These are phyloP conservation scores for Penicillium hesseltinei DNA, from an alignment of 2,329 filamentous ascomycete genomes.

Conservation along the genomic window DNA sequence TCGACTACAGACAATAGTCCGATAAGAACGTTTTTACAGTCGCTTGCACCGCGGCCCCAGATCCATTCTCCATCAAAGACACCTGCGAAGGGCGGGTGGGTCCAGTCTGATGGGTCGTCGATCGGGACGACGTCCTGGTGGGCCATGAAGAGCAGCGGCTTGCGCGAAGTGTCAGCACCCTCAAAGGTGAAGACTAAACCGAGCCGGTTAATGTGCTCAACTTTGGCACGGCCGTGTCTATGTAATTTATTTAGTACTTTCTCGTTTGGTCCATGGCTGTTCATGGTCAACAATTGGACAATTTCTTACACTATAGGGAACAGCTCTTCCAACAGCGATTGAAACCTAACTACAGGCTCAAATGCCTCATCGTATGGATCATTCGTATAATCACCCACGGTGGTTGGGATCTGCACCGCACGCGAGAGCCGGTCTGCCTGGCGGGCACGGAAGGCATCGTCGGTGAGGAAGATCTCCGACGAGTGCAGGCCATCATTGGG, in stretches of 20 bases:
- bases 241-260: constrained; percentile 16
- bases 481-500: constrained; percentile 32
- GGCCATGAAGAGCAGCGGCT: constrained; percentile 54
- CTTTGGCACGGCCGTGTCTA: constrained; percentile 40
- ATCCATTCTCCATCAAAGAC: constrained; percentile 55
- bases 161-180: constrained; percentile 54
- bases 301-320: constrained; percentile 51
- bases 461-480: constrained; percentile 29
- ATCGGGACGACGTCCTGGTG: constrained; percentile 60
- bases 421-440: constrained; percentile 54
- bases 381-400: constrained; percentile 31
- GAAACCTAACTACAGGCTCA: constrained; percentile 57
- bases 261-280: not conserved
- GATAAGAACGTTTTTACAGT: constrained; percentile 58
- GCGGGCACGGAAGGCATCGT: constrained; percentile 30
- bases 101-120: constrained; percentile 52
- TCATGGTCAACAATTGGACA: not conserved
- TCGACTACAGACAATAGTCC: constrained; percentile 56
- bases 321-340: constrained; percentile 48
- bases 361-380: constrained; percentile 59
- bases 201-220: constrained; percentile 61
- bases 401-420: constrained; percentile 57
- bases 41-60: constrained; percentile 55
- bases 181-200: constrained; percentile 61
- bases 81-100: constrained; percentile 54